Base-by-base conservation (phyloP, 768 basidiomycete species). In the Coprinopsis strossmayeri region DNA sequence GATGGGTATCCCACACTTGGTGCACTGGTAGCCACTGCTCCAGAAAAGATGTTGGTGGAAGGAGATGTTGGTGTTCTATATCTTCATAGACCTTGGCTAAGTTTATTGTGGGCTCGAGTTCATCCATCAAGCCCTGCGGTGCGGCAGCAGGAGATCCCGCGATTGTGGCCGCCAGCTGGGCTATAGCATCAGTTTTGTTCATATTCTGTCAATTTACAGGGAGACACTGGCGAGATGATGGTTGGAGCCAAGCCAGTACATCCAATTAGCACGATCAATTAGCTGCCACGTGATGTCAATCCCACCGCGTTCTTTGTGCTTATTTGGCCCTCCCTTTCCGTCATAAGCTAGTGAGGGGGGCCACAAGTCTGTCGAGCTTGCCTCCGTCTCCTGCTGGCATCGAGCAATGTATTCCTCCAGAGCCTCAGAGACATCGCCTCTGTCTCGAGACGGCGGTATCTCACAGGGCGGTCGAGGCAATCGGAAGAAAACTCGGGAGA, bases 11-110 rank as follows among this genome's bases (percentile, higher is more conserved):
- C 55, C 67, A 95, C 94, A 86, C 72, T 74, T 95, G 93, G 67
- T 93, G 93, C 27, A 73, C 74, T 46, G 83, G 74, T 42, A 95
- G 70, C 79, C 85, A 87, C 51, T 87, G 81, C 5, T 72, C 67
- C 2, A 84, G 87, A 17, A 95, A 66, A 27, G 64, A 71, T 37
- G 74, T 71, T 40, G 78, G 80, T 2, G 91, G 91, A 18, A 82
- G 67, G 26, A 95, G 70, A 20, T 95, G 68, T 51, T 79, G 79
- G 52, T 81, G 71, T 61, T 95, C 91, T 47, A 97, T 81, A 51
- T 85, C 77, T 45, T 63, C 69, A 60, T 82, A 73, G 15, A 91
- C 71, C 54, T 77, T 68, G 35, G 82, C 77, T 7, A 45, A 27
- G 20, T 45, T 45, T 45, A 45, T 32, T 5, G 43, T 28, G n/a